Base-by-base conservation (phyloP, 495 filamentous ascomycete genomes). In the Tuber brumale region DNA sequence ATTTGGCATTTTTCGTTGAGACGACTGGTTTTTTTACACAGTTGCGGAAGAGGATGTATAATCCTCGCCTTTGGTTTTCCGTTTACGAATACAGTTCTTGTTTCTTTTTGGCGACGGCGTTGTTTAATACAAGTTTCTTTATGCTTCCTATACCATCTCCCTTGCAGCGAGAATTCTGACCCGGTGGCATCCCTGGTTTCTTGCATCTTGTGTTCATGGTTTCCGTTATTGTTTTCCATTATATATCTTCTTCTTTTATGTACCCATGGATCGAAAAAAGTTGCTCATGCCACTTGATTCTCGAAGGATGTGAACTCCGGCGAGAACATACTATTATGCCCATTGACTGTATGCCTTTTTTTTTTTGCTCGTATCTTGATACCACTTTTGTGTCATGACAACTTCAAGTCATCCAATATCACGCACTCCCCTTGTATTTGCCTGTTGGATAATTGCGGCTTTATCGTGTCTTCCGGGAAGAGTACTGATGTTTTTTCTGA, bases 1-100 rank as follows among this genome's bases (percentile, higher is more conserved):
- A 75, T 71, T 75, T 70, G 45, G 73, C 70, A 76, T 72, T 71
- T 70, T 44, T 78, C 43, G 39, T 70, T 77, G 77, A 76, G 69
- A 77, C 74, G 72, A 73, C 7, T 73, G 73, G 70, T 70, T 43
- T 2, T 39, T 66, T 66, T 14, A 7, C 27, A 18, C 27, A 66
- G 10, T 27, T 35, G 14, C 27, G 27, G 57, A 66, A 14, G 57
- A 66, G 57, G 57, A 66, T 35, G 27, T 27, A 66, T 31, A 35
- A 27, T 18, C 27, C 27, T 35, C 57, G 4, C 12, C n/a, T 27
- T 31, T 12, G 7, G 18, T 66, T 66, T 66, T 66, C 27, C 57
- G 7, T 66, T 66, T 12, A 35, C 31, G 27, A 66, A 66, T 66
- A 66, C 27, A 35, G 14, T 10, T 35, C 14, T 16, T 16, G n/a